phyloP scores from a whole-genome alignment of 805 yeast genomes.

The Saturnispora hagleri region DNA sequence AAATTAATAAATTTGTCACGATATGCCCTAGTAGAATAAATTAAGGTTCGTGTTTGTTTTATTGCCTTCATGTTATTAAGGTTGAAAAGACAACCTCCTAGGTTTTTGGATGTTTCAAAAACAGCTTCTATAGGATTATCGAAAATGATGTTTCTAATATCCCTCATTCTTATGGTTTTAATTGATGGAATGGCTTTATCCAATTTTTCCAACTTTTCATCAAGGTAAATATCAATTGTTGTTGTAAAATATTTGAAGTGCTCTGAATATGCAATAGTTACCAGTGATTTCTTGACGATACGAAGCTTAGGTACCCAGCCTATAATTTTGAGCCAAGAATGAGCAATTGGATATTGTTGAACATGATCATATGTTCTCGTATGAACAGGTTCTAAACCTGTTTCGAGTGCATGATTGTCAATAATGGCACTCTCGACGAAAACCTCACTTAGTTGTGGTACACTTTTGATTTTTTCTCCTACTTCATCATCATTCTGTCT shows the following conservation, averaged over 20 bases:
- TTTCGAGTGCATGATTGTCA: neutral
- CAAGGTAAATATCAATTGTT: constrained; percentile 42
- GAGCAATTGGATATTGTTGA: constrained; percentile 39
- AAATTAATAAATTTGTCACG: constrained; percentile 4
- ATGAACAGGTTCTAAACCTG: neutral
- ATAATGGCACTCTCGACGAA: neutral
- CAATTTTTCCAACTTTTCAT: constrained; percentile 38
- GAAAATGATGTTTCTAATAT: constrained; percentile 31
- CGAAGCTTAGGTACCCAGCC: constrained; percentile 22
- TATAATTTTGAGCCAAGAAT: constrained; percentile 25
- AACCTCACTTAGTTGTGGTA: neutral
- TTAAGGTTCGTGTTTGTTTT: constrained; percentile 42
- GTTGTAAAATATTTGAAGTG: constrained; percentile 16
- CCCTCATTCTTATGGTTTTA: constrained; percentile 43
- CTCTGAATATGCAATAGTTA: constrained; percentile 20
- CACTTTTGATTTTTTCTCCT: too few species aligned
- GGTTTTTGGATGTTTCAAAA: neutral
- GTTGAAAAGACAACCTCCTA: constrained; percentile 20
- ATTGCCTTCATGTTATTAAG: constrained; percentile 20
- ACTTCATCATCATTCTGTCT: neutral
- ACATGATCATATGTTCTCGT: constrained; percentile 34
- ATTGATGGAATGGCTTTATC: constrained; percentile 54
- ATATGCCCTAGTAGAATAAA: constrained; percentile 36
- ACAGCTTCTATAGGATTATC: constrained; percentile 38
- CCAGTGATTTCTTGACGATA: constrained; percentile 18